Evolutionary conservation across 352 stramenopile species (phyloP), one percentile per base, ranked within the genome.

Genomic region (Globisporangium echinulatum): DNA sequence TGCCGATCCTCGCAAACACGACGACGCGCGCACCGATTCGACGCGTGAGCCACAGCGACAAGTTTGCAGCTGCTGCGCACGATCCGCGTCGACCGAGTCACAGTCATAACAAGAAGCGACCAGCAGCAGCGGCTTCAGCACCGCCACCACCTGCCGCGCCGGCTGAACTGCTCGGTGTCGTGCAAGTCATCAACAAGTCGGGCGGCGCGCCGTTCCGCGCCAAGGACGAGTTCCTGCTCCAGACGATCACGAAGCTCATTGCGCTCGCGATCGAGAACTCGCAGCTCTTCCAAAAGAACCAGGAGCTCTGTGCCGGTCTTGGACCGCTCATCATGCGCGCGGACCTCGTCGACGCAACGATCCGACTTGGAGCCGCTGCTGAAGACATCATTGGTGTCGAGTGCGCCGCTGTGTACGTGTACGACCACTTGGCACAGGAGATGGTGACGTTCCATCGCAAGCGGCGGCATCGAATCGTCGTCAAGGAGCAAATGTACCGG

Each of bases 151-250:
- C 62, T 17, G 53, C 61, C 7, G 10, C 33, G 25, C 46, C 5
- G 6, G 61, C 82, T 14, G 77, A 52, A 7, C 66, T 92, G 4
- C 64, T 92, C 3, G 82, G 82, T 25, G 82, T 92, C 8, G 79
- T 92, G 2, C 82, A 92, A 47, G 82, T 92, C 9, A 92, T 90
- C 60, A 92, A 90, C 66, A 92, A 92, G 44, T 87, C 82, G 0
- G 79, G 82, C 17, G 82, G 79, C 8, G 79, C 82, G 11, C 77
- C 79, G 25, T 92, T 92, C 65, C 81, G 78, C 15, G 64, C 78
- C n/a, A 90, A 90, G 53, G 82, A 92, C 61, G 82, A 90, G 61
- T 89, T 90, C 36, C 66, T 90, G 46, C 63, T 92, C 33, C 68
- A 81, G 44, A 88, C 79, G 1, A 88, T 92, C 50, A 79, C 82